Evolutionary conservation across 345 rosid genomes (phyloP).

Genomic region (Turnera subulata): DNA sequence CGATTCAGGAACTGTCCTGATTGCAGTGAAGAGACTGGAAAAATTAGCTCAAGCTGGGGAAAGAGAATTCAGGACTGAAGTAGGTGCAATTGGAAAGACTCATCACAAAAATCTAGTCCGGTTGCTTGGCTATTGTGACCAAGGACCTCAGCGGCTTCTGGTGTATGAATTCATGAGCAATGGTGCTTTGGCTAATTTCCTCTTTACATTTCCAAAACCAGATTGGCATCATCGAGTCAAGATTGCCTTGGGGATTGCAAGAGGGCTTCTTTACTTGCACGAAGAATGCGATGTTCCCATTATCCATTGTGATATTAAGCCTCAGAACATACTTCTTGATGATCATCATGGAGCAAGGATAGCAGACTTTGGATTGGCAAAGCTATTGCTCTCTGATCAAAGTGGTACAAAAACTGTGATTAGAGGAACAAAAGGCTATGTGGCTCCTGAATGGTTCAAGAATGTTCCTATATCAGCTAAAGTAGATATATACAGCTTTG

Average conservation of each 20-base stretch:
- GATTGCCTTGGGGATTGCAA: conserved; percentile 11
- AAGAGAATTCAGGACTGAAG: conserved; percentile 26
- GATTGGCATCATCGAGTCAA: conserved; percentile 18
- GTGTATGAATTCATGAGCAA: conserved; percentile 33
- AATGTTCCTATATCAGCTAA: background rate
- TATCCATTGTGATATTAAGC: conserved; percentile 19
- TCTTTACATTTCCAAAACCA: conserved; percentile 16
- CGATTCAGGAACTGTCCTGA: background rate
- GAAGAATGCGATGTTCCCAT: conserved; percentile 12
- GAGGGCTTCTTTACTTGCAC: conserved; percentile 15
- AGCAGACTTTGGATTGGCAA: conserved; percentile 22
- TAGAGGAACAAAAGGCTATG: conserved; percentile 19
- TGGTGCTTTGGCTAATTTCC: conserved; percentile 18
- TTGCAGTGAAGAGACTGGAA: conserved; percentile 26
- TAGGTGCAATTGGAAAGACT: conserved; percentile 24
- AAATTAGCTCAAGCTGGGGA: conserved; percentile 8
- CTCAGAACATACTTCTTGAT: conserved; percentile 18
- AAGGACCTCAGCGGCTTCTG: conserved; percentile 20
- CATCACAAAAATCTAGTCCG: conserved; percentile 35
- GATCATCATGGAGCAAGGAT: conserved; percentile 3
- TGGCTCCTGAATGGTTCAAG: conserved; percentile 18
- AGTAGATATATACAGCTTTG: conserved; percentile 17
- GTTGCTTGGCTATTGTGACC: conserved; percentile 31
- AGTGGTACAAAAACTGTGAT: conserved; percentile 1
- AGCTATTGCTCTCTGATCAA: conserved; percentile 5